Evolutionary conservation across 495 filamentous ascomycete genomes (phyloP).

Genomic region (Stereocaulon alpinum): DNA sequence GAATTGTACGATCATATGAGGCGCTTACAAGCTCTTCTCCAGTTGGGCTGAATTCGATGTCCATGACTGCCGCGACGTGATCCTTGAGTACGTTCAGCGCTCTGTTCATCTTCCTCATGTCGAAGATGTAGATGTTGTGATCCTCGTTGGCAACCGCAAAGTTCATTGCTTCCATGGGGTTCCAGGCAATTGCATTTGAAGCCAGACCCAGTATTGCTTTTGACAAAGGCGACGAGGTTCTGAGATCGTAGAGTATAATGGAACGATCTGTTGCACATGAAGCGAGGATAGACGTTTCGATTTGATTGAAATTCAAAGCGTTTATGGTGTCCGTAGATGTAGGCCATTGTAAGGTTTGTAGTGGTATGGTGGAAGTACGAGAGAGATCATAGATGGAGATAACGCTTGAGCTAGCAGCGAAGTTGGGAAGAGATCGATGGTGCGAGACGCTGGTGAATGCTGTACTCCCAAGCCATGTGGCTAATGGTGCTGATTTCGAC

Average conservation of each 20-base stretch:
- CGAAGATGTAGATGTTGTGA: slow-evolving; percentile 72
- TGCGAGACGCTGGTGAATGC: slow-evolving; percentile 80
- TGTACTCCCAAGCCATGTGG: slow-evolving; percentile 71
- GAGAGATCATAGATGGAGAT: slow-evolving; percentile 84
- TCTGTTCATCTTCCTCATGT: slow-evolving; percentile 75
- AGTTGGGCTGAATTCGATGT: slow-evolving; percentile 88
- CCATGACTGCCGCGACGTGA: slow-evolving; percentile 94
- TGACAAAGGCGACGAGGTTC: slow-evolving; percentile 72
- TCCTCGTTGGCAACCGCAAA: slow-evolving; percentile 71
- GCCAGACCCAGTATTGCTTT: slow-evolving; percentile 71
- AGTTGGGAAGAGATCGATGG: slow-evolving; percentile 61
- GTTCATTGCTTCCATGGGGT: slow-evolving; percentile 93
- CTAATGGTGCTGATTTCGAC: slow-evolving; percentile 50
- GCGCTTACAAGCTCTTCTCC: slow-evolving; percentile 89
- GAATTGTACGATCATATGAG: slow-evolving; percentile 72
- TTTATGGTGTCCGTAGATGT: slow-evolving; percentile 87
- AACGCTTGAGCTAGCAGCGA: slow-evolving; percentile 67
- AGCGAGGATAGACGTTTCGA: slow-evolving; percentile 81
- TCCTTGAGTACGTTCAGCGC: slow-evolving; percentile 89
- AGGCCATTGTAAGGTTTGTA: slow-evolving; percentile 78
- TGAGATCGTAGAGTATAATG: slow-evolving; percentile 79
- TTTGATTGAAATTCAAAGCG: slow-evolving; percentile 81
- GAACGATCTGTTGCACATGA: slow-evolving; percentile 76
- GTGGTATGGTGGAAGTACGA: slow-evolving; percentile 57
- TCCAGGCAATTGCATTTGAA: slow-evolving; percentile 82